Percentiles rank a stretch among this genome's conserved stretches.
Evolutionary conservation across 164 flowering plant genomes (phyloP).

Genomic region (Dillenia turbinata): DNA sequence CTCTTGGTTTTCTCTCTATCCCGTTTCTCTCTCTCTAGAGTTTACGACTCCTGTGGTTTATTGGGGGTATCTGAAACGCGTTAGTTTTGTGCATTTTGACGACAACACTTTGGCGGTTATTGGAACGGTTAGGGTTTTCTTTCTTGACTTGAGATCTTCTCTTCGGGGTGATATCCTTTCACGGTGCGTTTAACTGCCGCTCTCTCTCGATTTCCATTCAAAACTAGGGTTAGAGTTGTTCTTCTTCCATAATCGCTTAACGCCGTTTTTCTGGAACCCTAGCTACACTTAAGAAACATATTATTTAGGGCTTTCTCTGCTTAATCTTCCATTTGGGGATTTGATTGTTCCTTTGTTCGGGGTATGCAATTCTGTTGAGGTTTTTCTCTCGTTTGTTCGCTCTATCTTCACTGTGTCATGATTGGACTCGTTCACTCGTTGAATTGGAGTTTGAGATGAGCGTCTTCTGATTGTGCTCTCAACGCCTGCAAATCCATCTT

Average conservation of each 20-base stretch:
- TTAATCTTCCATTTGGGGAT: conserved; percentile 3
- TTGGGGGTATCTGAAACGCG: conserved; percentile 9
- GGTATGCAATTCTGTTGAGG: conserved; percentile 8
- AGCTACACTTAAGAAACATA: conserved; percentile 4
- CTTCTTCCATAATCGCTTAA: neutral
- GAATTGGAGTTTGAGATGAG: conserved; percentile 25
- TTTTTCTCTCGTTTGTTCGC: neutral
- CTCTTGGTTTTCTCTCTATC: conserved; percentile 2
- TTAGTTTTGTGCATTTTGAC: conserved; percentile 17
- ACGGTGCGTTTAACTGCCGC: conserved; percentile 2
- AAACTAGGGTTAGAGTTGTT: neutral
- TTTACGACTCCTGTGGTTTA: too few species aligned
- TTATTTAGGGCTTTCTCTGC: neutral
- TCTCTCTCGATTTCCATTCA: conserved; percentile 2
- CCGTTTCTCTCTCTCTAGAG: neutral
- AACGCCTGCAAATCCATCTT: conserved; percentile 27
- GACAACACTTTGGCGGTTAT: conserved; percentile 23
- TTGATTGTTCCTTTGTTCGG: neutral
- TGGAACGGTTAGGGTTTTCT: conserved; percentile 42
- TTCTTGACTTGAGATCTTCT: conserved; percentile 5
- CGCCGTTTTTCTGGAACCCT: conserved; percentile 22
- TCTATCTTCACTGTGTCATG: neutral
- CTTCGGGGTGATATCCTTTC: conserved; percentile 1
- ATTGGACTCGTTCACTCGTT: neutral
- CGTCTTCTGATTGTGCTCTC: conserved; percentile 27